phyloP scores from a whole-genome alignment of 1,139 yeast genomes.

The Candida labiduridarum region DNA sequence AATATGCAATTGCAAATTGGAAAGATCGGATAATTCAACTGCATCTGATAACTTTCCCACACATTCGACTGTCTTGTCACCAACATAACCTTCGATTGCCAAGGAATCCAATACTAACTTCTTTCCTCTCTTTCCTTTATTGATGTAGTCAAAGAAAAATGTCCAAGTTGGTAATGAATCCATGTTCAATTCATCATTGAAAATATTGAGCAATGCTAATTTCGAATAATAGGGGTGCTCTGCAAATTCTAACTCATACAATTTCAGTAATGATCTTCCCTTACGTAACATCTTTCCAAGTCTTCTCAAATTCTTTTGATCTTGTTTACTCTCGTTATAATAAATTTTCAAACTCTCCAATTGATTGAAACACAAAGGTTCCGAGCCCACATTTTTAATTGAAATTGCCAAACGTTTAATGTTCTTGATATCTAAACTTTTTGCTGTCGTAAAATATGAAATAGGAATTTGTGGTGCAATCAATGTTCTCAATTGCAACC shows the following conservation, averaged over 20 bases:
- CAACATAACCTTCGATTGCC: slow-evolving; percentile 11
- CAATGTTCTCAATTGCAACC: slow-evolving; percentile 6
- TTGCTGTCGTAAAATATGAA: slow-evolving; percentile 2
- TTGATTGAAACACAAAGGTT: slow-evolving; percentile 1
- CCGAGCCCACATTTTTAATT: slow-evolving; percentile 1
- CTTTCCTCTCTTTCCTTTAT: neutral
- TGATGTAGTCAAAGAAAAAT: slow-evolving; percentile 7
- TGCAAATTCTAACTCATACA: slow-evolving; percentile 10
- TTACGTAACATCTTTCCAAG: slow-evolving; percentile 4
- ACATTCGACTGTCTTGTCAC: slow-evolving; percentile 3
- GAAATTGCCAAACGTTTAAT: slow-evolving; percentile 8
- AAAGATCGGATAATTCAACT: slow-evolving; percentile 9
- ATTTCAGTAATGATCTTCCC: slow-evolving; percentile 2
- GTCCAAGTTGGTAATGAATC: slow-evolving; percentile 8
- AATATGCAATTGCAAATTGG: slow-evolving; percentile 10
- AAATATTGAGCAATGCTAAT: slow-evolving; percentile 9
- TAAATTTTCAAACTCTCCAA: slow-evolving; percentile 10
- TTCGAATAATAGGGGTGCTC: slow-evolving; percentile 5
- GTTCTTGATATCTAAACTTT: slow-evolving; percentile 1
- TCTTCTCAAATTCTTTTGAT: slow-evolving; percentile 6
- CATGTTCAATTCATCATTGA: slow-evolving; percentile 4
- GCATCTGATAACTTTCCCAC: slow-evolving; percentile 1
- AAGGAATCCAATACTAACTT: slow-evolving; percentile 7
- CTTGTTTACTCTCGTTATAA: slow-evolving; percentile 7
- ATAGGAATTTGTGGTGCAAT: slow-evolving; percentile 11